A percentile compares a stretch with the other conserved stretches of the same genome.
These are phyloP conservation scores for Lolium multiflorum DNA, from an alignment of 176 grass and related monocot genomes.

Conservation along the genomic window DNA sequence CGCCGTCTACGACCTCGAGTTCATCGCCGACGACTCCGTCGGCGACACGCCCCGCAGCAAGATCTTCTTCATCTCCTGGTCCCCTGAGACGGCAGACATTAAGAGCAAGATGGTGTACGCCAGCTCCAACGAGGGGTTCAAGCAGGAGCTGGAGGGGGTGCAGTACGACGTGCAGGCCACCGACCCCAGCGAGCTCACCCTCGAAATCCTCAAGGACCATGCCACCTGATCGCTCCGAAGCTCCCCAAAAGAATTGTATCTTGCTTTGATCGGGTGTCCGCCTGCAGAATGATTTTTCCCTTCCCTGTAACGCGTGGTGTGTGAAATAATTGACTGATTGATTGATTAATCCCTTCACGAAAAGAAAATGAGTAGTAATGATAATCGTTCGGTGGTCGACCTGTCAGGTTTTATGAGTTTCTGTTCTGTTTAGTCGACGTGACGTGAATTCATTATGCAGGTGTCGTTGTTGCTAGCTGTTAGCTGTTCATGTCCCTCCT, in stretches of 20 bases:
- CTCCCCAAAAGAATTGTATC: too few relatives aligned
- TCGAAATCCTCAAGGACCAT: conserved; percentile 49
- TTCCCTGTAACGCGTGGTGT: neutral
- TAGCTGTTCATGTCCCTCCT: too few relatives aligned
- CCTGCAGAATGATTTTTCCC: neutral
- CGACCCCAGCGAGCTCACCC: conserved; percentile 54
- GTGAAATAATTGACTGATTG: neutral
- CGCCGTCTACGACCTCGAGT: conserved; percentile 69
- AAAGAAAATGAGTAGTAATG: too few relatives aligned
- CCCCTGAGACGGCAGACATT: conserved; percentile 49
- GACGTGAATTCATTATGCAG: too few relatives aligned
- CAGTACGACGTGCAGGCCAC: conserved; percentile 65
- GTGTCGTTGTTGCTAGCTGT: too few relatives aligned
- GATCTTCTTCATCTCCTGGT: conserved; percentile 66
- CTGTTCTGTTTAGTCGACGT: too few relatives aligned
- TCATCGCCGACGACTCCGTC: conserved; percentile 40
- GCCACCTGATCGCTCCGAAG: neutral
- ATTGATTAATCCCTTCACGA: too few relatives aligned
- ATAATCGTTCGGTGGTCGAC: too few relatives aligned
- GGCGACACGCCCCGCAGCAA: conserved; percentile 49
- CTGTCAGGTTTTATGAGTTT: too few relatives aligned
- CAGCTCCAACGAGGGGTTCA: conserved; percentile 58
- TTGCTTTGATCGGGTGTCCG: neutral
- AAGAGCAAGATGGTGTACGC: conserved; percentile 70
- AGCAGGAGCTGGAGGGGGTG: conserved; percentile 68